Evolutionary conservation across 192 early-diverging fungal species (phyloP).

Genomic region (Mortierella hygrophila): DNA sequence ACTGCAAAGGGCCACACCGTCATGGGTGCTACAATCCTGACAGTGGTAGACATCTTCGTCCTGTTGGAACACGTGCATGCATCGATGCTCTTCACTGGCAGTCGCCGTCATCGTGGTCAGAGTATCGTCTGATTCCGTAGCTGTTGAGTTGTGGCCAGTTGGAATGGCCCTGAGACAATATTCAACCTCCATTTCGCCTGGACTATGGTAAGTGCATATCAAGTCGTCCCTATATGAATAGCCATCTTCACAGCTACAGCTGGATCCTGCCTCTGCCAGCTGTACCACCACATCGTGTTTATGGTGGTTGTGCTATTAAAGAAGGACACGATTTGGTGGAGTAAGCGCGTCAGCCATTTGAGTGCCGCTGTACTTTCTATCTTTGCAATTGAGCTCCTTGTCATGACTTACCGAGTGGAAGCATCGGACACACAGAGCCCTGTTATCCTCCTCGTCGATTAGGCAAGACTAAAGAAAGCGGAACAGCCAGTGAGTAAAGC

Average conservation of each 20-base stretch:
- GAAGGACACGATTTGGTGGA: neutral
- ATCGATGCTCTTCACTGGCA: neutral
- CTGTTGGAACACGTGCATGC: conserved; percentile 27
- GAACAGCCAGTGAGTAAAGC: neutral
- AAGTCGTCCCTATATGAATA: conserved; percentile 16
- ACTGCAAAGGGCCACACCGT: conserved; percentile 30
- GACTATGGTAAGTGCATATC: conserved; percentile 22
- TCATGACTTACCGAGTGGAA: conserved; percentile 36
- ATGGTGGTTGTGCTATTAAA: conserved; percentile 28
- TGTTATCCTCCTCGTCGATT: neutral
- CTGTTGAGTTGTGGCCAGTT: neutral
- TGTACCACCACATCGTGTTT: conserved; percentile 15
- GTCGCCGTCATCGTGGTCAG: too few relatives aligned
- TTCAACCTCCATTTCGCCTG: conserved; percentile 3
- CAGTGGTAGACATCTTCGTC: conserved; percentile 54
- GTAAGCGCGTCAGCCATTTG: neutral
- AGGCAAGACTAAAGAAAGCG: conserved; percentile 21
- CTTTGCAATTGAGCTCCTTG: too few relatives aligned
- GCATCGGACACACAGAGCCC: conserved; percentile 24
- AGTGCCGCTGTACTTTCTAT: neutral
- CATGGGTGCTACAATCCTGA: conserved; percentile 38
- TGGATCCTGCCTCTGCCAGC: conserved; percentile 6
- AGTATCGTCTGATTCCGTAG: neutral
- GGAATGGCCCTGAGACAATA: neutral
- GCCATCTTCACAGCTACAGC: conserved; percentile 26